Evolutionary conservation across 768 basidiomycete species (phyloP), one percentile per base, ranked within the genome.

Genomic region (Trametes cingulata): DNA sequence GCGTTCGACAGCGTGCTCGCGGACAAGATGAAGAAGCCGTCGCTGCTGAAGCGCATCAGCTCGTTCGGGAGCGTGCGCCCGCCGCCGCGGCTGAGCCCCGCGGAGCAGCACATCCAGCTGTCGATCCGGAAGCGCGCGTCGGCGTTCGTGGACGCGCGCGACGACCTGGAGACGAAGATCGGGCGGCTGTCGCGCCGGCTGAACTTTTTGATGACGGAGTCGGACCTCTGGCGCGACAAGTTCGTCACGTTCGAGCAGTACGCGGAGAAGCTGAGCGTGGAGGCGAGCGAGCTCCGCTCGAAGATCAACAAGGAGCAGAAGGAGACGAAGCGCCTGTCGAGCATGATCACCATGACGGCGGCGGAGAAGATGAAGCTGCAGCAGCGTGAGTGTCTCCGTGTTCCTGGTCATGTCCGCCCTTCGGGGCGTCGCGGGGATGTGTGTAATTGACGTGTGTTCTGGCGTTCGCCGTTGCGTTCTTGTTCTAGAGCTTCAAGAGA

Each of bases 161-260:
- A 95, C 71, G 93, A 95, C 67, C 84, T 96, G 22, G 94, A 96
- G 78, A 91, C 91, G 46, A 95, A 94, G 81, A 93, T 95, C 64
- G 93, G 92, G 29, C 85, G 93, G 41, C 80, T 94, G 29, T 90
- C 87, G 43, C 83, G 92, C 54, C 81, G 93, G 49, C 82, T 95
- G 64, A 93, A 93, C 76, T 95, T 93, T 79, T 78, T 95, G 67
- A 92, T 94, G 90, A 92, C 91, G 1, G 92, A 93, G 73, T 86
- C 86, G 6, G 91, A 93, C 68, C 75, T 93, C 47, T 96, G 94
- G 93, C 80, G 93, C 61, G 90, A 94, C 74, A 95, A 95, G 70
- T 96, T 96, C 67, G 90, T 95, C 51, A 89, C 90, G 14, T 96
- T 97, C 65, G 95, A 97, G 72, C 87, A 89, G 72, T 95, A 95